phyloP scores from a whole-genome alignment of 2,329 filamentous ascomycete genomes.

The Xenosphaeropsis pyriputrescens region DNA sequence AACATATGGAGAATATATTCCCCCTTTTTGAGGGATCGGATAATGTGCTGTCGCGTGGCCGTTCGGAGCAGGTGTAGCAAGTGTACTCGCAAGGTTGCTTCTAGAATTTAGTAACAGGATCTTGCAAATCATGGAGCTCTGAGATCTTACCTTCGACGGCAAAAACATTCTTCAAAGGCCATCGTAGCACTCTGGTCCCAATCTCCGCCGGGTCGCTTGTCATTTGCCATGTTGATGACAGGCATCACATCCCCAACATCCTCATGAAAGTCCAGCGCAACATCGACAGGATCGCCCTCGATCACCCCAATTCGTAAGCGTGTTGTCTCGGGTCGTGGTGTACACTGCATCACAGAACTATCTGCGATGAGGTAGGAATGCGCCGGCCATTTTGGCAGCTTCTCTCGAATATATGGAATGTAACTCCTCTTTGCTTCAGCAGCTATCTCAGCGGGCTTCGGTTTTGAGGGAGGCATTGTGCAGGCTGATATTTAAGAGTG shows the following conservation, averaged over 20 bases:
- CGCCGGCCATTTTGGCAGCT: conserved; percentile 38
- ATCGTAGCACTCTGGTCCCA: conserved; percentile 46
- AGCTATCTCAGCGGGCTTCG: conserved; percentile 55
- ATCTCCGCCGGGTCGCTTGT: conserved; percentile 63
- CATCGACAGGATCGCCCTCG: conserved; percentile 41
- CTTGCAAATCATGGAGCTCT: too few species aligned
- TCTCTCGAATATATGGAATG: conserved; percentile 46
- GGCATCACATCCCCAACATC: conserved; percentile 15
- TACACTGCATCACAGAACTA: conserved; percentile 3
- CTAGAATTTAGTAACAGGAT: too few species aligned
- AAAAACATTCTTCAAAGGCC: conserved; percentile 59
- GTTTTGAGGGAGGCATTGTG: conserved; percentile 40
- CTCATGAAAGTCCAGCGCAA: conserved; percentile 41
- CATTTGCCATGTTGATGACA: conserved; percentile 56
- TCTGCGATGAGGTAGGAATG: conserved; percentile 34
- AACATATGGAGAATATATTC: conserved; percentile 55
- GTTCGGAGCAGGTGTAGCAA: conserved; percentile 43
- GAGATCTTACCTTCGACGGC: conserved; percentile 14
- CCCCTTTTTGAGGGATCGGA: conserved; percentile 55
- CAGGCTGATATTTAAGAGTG: too few species aligned
- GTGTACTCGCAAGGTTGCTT: conserved; percentile 49
- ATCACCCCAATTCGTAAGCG: conserved; percentile 23
- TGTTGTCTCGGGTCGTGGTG: conserved; percentile 4
- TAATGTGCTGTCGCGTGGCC: conserved; percentile 39
- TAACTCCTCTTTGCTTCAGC: conserved; percentile 58